These are phyloP conservation scores for Apiospora hydei DNA, from an alignment of 2,329 filamentous ascomycete species.

Conservation along the genomic window DNA sequence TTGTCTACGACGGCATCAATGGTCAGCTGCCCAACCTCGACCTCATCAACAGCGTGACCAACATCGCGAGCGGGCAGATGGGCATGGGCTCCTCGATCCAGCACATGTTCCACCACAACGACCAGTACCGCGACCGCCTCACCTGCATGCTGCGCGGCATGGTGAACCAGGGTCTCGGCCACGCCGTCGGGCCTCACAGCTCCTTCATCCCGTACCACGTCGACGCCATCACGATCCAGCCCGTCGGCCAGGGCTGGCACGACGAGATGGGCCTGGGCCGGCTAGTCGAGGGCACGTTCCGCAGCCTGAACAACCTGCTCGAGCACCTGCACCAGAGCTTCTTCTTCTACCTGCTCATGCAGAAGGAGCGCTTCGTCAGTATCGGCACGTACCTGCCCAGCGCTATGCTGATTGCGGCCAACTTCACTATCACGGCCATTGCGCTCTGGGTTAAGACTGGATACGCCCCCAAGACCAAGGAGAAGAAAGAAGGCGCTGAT, in stretches of 20 bases:
- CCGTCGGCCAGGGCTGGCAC: conserved; percentile 91
- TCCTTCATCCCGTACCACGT: conserved; percentile 98
- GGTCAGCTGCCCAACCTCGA: conserved; percentile 95
- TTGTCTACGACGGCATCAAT: conserved; percentile 95
- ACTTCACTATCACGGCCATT: conserved; percentile 95
- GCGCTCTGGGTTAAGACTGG: conserved; percentile 93
- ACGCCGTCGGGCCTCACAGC: conserved; percentile 89
- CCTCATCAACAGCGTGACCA: conserved; percentile 90
- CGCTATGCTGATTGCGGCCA: conserved; percentile 95
- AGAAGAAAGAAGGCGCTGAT: conserved; percentile 35
- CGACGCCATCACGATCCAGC: conserved; percentile 91
- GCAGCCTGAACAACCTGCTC: conserved; percentile 93
- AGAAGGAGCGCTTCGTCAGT: conserved; percentile 91
- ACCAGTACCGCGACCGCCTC: conserved; percentile 82
- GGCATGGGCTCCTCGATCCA: conserved; percentile 85
- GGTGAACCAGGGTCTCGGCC: conserved; percentile 88
- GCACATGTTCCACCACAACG: conserved; percentile 79
- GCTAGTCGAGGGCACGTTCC: conserved; percentile 87
- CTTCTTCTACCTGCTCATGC: conserved; percentile 97
- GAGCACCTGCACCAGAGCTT: conserved; percentile 99
- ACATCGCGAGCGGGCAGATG: conserved; percentile 91
- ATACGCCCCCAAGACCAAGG: conserved; percentile 46
- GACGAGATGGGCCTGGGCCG: conserved; percentile 96
- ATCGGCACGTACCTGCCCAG: conserved; percentile 97
- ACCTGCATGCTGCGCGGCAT: conserved; percentile 91